A percentile compares a stretch with the other conserved stretches of the same genome.
These are phyloP conservation scores for Atkinsonella texensis DNA, from an alignment of 2,329 filamentous ascomycete genomes.

Conservation along the genomic window DNA sequence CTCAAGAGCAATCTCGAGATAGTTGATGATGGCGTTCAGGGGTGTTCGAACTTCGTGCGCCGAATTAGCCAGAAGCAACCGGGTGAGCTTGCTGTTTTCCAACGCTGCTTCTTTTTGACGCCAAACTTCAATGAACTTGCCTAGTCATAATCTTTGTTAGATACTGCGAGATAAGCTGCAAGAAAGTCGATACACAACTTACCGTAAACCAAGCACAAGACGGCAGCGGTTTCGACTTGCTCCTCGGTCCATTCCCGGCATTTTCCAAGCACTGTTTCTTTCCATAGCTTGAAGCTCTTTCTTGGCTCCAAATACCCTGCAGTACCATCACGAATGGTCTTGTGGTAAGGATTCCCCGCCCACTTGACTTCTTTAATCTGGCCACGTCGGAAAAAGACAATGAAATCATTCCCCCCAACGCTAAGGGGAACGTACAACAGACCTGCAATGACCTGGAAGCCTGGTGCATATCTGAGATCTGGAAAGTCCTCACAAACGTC, in stretches of 20 bases:
- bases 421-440: constrained; percentile 74
- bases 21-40: constrained; percentile 89
- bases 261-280: constrained; percentile 68
- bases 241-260: constrained; percentile 83
- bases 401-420: constrained; percentile 66
- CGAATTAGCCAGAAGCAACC: constrained; percentile 71
- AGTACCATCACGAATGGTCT: constrained; percentile 59
- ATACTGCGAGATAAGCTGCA: background rate
- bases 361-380: constrained; percentile 69
- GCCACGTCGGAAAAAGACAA: constrained; percentile 77
- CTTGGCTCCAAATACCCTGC: constrained; percentile 64
- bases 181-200: constrained; percentile 22
- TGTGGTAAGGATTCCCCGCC: constrained; percentile 81
- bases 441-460: constrained; percentile 67
- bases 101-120: constrained; percentile 77
- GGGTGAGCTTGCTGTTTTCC: constrained; percentile 70
- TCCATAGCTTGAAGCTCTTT: constrained; percentile 70
- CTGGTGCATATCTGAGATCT: constrained; percentile 66
- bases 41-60: constrained; percentile 87
- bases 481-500: constrained; percentile 68
- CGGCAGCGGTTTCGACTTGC: constrained; percentile 78
- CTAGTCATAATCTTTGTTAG: constrained; percentile 14
- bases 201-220: constrained; percentile 78
- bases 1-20: constrained; percentile 81
- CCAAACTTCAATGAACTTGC: constrained; percentile 84